These are phyloP conservation scores for Phlebiopsis gigantea DNA, from an alignment of 768 basidiomycete genomes.

Conservation along the genomic window DNA sequence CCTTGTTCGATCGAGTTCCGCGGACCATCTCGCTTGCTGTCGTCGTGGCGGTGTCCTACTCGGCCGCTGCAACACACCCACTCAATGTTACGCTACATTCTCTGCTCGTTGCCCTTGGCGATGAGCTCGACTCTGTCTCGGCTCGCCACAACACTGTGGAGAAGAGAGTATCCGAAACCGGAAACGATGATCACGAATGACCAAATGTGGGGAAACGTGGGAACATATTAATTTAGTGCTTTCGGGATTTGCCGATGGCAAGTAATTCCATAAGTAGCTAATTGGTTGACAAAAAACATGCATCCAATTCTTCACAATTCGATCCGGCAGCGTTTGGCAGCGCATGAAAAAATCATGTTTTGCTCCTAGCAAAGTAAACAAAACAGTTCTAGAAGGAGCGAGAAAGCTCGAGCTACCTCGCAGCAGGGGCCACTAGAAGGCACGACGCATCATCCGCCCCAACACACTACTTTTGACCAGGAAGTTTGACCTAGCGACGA, in stretches of 20 bases:
- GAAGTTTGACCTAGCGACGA: neutral
- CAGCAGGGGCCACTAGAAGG: too few relatives aligned
- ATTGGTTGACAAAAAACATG: too few relatives aligned
- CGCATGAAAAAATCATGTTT: too few relatives aligned
- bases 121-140: neutral
- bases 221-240: neutral
- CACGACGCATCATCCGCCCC: neutral
- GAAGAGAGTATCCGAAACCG: neutral
- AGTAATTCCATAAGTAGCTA: too few relatives aligned
- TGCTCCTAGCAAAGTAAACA: too few relatives aligned
- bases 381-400: too few relatives aligned
- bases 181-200: neutral
- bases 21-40: neutral
- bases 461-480: neutral
- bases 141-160: neutral
- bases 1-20: slow-evolving; percentile 9
- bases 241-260: neutral
- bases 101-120: neutral
- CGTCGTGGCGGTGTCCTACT: neutral
- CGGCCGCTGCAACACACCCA: neutral
- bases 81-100: neutral
- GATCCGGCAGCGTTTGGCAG: too few relatives aligned
- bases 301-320: too few relatives aligned
- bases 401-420: too few relatives aligned
- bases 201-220: slow-evolving; percentile 7